Base-by-base conservation (phyloP, 176 grass and related monocot species). In the Luzula sylvatica region DNA sequence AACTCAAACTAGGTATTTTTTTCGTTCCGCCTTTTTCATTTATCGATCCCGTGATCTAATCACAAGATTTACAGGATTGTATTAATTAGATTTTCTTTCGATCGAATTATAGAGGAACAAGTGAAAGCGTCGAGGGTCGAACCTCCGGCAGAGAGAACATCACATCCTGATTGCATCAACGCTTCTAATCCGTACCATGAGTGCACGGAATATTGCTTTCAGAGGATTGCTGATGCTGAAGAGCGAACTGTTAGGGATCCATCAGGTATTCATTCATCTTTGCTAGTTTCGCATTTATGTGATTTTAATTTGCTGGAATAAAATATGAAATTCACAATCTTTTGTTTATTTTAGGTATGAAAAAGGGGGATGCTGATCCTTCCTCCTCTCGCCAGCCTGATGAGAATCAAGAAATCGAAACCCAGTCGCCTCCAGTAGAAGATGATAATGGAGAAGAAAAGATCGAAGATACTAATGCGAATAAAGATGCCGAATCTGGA, bases 151-250 rank as follows among this genome's bases (percentile, higher is more conserved):
- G 72, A 66, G 42, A 56, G 61, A 22, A 67, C 26, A 5, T 27
- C 64, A 32, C 70, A 81, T 52, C 77, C 70, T 15, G 70, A 69
- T 56, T 81, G 77, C 70, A 65, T 81, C 70, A 81, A 81, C 18
- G 64, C 77, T 0, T 65, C 77, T 11, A 81, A 81, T 50, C 77
- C 77, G 4, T 74, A 81, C 38, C 77, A 81, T 27, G 70, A 81
- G 21, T 81, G 77, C 13, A 73, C 53, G 4, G 77, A 81, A 17
- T 74, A 66, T 54, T 81, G 77, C 50, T 74, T 81, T 40, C 60
- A 45, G 30, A 26, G 17, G 23, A 81, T 81, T 21, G 70, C 77
- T 8, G 70, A 81, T 55, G 23, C 46, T 13, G 23, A 64, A 26
- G 55, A 55, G 50, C 46, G 14, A 8, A 46, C 32, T 14, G 65